These are phyloP conservation scores for Psilocybe subaeruginosa DNA, from an alignment of 768 basidiomycete species.

Conservation along the genomic window DNA sequence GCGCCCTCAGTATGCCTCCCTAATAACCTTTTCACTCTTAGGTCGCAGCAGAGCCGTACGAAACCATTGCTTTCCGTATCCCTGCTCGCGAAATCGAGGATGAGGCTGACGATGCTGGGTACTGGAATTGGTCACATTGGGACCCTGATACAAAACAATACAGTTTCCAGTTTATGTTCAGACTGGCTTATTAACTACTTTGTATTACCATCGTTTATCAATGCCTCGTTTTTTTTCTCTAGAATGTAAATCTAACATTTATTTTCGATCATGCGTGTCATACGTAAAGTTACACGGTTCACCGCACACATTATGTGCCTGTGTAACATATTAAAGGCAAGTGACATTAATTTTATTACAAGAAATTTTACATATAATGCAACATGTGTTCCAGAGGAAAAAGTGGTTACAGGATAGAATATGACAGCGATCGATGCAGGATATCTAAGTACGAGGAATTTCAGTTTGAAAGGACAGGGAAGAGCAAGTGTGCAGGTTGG, in stretches of 20 bases:
- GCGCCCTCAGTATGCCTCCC: not conserved
- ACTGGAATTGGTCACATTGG: conserved; percentile 99
- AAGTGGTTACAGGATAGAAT: not conserved
- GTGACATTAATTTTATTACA: not conserved
- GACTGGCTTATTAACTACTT: conserved; percentile 46
- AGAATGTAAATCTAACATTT: not conserved
- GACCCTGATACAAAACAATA: conserved; percentile 99
- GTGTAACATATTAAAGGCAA: conserved; percentile 8
- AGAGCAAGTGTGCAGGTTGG: not conserved
- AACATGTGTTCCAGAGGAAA: not conserved
- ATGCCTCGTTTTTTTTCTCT: conserved; percentile 1
- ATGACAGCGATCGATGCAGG: not conserved
- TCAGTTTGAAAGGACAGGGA: not conserved
- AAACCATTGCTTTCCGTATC: conserved; percentile 98
- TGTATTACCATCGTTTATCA: conserved; percentile 7
- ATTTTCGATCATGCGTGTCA: too few species aligned
- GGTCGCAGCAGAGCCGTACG: conserved; percentile 99
- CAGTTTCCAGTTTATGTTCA: conserved; percentile 97
- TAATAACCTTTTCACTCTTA: conserved; percentile 31
- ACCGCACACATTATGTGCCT: conserved; percentile 4
- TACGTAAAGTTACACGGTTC: not conserved
- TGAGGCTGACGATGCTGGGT: conserved; percentile 86
- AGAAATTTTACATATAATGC: not conserved
- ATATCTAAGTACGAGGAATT: conserved; percentile 2
- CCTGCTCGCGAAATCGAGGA: conserved; percentile 97